phyloP scores from a whole-genome alignment of 2,329 filamentous ascomycete species.

The Talaromyces sp. region DNA sequence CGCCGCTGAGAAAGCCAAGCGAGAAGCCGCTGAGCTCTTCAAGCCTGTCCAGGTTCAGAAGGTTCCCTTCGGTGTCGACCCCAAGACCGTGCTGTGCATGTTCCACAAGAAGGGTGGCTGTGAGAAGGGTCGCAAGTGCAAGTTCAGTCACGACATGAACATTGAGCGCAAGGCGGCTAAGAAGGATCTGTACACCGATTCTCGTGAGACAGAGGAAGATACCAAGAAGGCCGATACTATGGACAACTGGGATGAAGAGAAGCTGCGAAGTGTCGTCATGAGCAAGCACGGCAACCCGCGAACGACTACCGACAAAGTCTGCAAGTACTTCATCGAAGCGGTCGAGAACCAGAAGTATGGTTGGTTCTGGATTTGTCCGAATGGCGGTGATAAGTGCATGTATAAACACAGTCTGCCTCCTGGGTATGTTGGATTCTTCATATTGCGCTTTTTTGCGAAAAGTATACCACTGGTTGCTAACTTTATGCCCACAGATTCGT shows the following conservation, averaged over 20 bases:
- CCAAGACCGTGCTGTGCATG: constrained; percentile 94
- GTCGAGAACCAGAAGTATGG: constrained; percentile 99
- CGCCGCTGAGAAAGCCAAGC: constrained; percentile 81
- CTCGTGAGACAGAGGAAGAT: constrained; percentile 64
- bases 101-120: constrained; percentile 98
- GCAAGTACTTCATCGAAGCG: constrained; percentile 96
- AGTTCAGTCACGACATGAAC: constrained; percentile 90
- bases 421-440: constrained; percentile 68
- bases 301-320: constrained; percentile 96
- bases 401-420: constrained; percentile 94
- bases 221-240: constrained; percentile 87
- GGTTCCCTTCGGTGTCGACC: constrained; percentile 95
- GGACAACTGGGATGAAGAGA: constrained; percentile 97
- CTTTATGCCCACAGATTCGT: constrained; percentile 67
- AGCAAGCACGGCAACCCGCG: constrained; percentile 97
- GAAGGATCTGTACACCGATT: constrained; percentile 87
- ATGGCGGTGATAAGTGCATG: constrained; percentile 97
- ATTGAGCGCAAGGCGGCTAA: constrained; percentile 92
- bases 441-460: not conserved
- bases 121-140: constrained; percentile 97
- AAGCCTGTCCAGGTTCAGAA: constrained; percentile 96
- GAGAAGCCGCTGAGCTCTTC: constrained; percentile 79
- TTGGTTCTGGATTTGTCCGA: constrained; percentile 98
- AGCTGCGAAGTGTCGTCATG: constrained; percentile 83
- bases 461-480: constrained; percentile 8